Evolutionary conservation across 1,284 basidiomycete species (phyloP).

Genomic region (Kwoniella shivajii): DNA sequence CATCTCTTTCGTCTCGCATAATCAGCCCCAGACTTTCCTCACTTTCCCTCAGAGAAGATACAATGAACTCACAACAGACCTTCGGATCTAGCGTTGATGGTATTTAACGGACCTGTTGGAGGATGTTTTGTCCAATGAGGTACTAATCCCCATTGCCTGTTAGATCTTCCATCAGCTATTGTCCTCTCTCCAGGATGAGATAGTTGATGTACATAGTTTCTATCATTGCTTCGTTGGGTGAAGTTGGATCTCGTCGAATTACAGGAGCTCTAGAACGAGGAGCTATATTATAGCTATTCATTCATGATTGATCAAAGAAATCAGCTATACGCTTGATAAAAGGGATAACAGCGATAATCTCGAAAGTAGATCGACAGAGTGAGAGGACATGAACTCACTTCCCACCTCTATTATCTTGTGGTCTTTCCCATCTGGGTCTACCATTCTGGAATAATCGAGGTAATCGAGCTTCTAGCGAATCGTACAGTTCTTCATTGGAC

Average conservation of each 20-base stretch:
- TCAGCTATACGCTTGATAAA: neutral
- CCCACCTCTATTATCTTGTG: conserved; percentile 36
- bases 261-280: conserved; percentile 46
- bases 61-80: conserved; percentile 65
- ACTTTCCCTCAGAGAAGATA: neutral
- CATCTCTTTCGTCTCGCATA: conserved; percentile 30
- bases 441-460: conserved; percentile 27
- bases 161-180: neutral
- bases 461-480: conserved; percentile 33
- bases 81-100: conserved; percentile 88
- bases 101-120: conserved; percentile 70
- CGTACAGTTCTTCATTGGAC: conserved; percentile 40
- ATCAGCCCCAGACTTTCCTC: neutral
- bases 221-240: conserved; percentile 56
- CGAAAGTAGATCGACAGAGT: neutral
- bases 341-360: neutral
- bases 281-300: conserved; percentile 49
- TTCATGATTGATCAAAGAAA: too few species aligned
- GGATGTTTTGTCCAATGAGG: conserved; percentile 76
- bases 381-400: conserved; percentile 23
- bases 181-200: neutral
- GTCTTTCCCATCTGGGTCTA: conserved; percentile 42
- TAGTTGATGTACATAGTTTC: conserved; percentile 45
- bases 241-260: conserved; percentile 48
- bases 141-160: conserved; percentile 87